Base-by-base conservation (phyloP, 495 filamentous ascomycete species). In the Hyaloscypha bicolor region DNA sequence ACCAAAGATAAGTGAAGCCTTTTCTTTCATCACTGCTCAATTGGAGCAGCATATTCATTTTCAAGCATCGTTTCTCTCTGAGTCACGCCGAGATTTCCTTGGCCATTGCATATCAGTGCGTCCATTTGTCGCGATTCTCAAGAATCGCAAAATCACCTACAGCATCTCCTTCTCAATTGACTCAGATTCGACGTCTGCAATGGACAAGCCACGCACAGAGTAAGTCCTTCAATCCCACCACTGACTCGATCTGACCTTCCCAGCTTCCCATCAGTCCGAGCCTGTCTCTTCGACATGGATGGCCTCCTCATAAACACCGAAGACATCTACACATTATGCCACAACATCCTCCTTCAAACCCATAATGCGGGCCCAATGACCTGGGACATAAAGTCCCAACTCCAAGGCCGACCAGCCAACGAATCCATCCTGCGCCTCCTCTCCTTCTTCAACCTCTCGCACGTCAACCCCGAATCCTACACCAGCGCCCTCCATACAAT, bases 251-350 rank as follows among this genome's bases (percentile, higher is more conserved):
- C 60, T 65, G 29, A 72, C 42, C 45, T 0, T 42, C 22, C 52
- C 69, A 71, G 72, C 62, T 74, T 75, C 21, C 93, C 92, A n/a
- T 89, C 89, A 60, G 86, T 99, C 64, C 87, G 92, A 64, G 95
- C 95, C 63, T 97, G 93, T 79, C 89, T 99, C 64, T 99, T 99
- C 75, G 95, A 99, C 82, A 96, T 99, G 93, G 95, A 99, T 74
- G 95, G 95, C 56, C 88, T 99, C 19, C 84, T 99, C n/a, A 89
- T 99, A 69, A 90, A 98, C 78, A 93, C 92, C 12, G 95, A 99
- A 74, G 95, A 99, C 76, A 85, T 92, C 60, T 98, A 98, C 80
- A 95, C 92, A 0, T 76, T 85, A 22, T 90, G 89, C 77, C 90
- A 92, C 45, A 97, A 98, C 76, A 79, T 87, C 48, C 84, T 98